Evolutionary conservation across 768 basidiomycete genomes (phyloP).

Genomic region (Lepiota venenata): DNA sequence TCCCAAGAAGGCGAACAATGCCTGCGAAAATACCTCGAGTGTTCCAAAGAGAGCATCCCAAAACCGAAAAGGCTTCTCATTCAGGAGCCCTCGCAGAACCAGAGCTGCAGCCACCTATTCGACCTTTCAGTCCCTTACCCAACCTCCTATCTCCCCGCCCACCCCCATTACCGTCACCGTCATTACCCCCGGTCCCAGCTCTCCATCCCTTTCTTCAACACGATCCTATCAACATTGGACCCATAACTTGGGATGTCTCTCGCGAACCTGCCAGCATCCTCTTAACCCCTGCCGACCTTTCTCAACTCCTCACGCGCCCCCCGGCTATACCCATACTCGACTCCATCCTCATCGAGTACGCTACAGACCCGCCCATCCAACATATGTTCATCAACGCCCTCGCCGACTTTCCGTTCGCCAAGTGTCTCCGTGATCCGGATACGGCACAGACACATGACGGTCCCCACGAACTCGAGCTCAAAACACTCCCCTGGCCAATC

Average conservation of each 20-base stretch:
- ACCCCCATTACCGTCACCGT: background rate
- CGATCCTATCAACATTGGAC: background rate
- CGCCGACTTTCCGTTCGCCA: conserved; percentile 5
- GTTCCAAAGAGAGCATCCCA: no score
- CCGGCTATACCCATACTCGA: background rate
- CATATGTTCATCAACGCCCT: conserved; percentile 11
- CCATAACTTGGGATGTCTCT: background rate
- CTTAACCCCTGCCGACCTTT: background rate
- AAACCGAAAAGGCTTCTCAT: no score
- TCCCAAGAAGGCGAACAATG: no score
- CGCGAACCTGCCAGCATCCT: background rate
- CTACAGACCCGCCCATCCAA: conserved; percentile 3
- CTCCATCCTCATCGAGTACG: background rate
- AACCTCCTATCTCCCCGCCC: background rate
- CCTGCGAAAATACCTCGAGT: no score
- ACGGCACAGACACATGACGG: background rate
- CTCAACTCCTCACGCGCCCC: background rate
- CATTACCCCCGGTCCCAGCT: background rate
- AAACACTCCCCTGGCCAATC: conserved; percentile 7
- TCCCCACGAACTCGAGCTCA: background rate
- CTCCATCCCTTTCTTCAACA: conserved; percentile 3
- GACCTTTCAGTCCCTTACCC: background rate
- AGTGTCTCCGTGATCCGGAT: conserved; percentile 11
- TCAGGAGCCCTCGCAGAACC: no score
- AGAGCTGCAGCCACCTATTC: no score